These are phyloP conservation scores for Monosporascus sp. DNA, from an alignment of 2,329 filamentous ascomycete species.

Conservation along the genomic window DNA sequence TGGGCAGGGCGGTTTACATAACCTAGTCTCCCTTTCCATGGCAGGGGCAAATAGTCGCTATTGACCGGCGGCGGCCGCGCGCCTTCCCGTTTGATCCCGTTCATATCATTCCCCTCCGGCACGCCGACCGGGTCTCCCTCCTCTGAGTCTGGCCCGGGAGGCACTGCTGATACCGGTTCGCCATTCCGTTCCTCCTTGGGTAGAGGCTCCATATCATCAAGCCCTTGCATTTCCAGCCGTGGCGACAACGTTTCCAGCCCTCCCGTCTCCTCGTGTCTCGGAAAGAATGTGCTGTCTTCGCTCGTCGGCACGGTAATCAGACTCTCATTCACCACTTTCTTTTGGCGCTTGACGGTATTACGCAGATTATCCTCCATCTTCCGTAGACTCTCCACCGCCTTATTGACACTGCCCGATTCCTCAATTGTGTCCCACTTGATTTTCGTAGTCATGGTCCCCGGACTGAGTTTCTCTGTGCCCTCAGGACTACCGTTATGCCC, in stretches of 20 bases:
- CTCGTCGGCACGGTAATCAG: slow-evolving; percentile 19
- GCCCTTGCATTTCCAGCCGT: not conserved
- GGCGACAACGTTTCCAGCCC: slow-evolving; percentile 3
- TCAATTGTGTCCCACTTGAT: slow-evolving; percentile 3
- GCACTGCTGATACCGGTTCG: not conserved
- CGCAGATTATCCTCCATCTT: slow-evolving; percentile 45
- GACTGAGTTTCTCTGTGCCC: not conserved
- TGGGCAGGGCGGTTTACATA: slow-evolving; percentile 57
- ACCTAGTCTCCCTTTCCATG: slow-evolving; percentile 84
- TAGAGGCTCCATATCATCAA: not conserved
- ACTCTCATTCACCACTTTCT: slow-evolving; percentile 40
- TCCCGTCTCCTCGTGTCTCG: slow-evolving; percentile 6
- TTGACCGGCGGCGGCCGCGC: slow-evolving; percentile 71
- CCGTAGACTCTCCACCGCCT: slow-evolving; percentile 39
- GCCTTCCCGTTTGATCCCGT: slow-evolving; percentile 20
- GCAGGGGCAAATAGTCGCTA: slow-evolving; percentile 76
- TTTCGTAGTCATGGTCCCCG: not conserved
- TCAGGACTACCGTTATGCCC: not conserved
- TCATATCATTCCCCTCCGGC: slow-evolving; percentile 15
- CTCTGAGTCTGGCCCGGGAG: slow-evolving; percentile 2
- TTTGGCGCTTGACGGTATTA: slow-evolving; percentile 38
- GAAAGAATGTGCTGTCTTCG: slow-evolving; percentile 32
- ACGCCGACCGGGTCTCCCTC: slow-evolving; percentile 9
- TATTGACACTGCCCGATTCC: slow-evolving; percentile 27
- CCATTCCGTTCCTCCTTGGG: not conserved